phyloP scores from a whole-genome alignment of 495 filamentous ascomycete species.

The Aeminium ludgeri region DNA sequence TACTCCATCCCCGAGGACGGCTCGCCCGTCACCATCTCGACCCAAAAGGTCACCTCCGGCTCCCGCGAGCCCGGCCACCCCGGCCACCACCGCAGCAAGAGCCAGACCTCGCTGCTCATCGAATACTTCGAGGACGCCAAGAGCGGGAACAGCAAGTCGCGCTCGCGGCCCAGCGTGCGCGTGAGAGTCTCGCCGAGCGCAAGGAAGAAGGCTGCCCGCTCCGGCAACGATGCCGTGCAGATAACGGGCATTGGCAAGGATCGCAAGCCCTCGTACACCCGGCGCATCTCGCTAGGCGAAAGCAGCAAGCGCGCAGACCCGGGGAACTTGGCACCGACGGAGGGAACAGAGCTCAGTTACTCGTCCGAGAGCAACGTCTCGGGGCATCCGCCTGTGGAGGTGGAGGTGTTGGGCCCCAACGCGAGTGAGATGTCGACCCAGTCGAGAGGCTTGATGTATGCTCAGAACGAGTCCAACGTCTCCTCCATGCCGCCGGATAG shows the following conservation, averaged over 20 bases:
- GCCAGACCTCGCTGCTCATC: slow-evolving; percentile 87
- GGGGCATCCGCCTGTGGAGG: slow-evolving; percentile 59
- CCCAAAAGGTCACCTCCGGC: slow-evolving; percentile 34
- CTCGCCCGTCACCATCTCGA: slow-evolving; percentile 74
- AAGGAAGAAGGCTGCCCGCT: slow-evolving; percentile 30
- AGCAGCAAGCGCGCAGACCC: slow-evolving; percentile 33
- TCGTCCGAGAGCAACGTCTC: slow-evolving; percentile 57
- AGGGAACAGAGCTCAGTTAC: slow-evolving; percentile 44
- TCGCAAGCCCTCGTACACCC: slow-evolving; percentile 47
- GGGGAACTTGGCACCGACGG: slow-evolving; percentile 29
- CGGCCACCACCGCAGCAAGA: slow-evolving; percentile 25
- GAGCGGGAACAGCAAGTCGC: slow-evolving; percentile 28
- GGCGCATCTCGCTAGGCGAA: slow-evolving; percentile 40
- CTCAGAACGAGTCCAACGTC: slow-evolving; percentile 60
- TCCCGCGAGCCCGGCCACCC: slow-evolving; percentile 28
- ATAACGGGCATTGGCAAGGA: slow-evolving; percentile 59
- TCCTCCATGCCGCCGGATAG: slow-evolving; percentile 83
- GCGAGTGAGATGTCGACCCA: slow-evolving; percentile 39
- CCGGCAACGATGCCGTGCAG: slow-evolving; percentile 55
- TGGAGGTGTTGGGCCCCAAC: slow-evolving; percentile 53
- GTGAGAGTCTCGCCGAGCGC: slow-evolving; percentile 82
- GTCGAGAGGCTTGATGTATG: slow-evolving; percentile 36
- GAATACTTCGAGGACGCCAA: slow-evolving; percentile 94
- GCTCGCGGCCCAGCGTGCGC: slow-evolving; percentile 73
- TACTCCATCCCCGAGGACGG: slow-evolving; percentile 95